Base-by-base conservation (phyloP, 331 rosid genomes). In the Saraca asoca region DNA sequence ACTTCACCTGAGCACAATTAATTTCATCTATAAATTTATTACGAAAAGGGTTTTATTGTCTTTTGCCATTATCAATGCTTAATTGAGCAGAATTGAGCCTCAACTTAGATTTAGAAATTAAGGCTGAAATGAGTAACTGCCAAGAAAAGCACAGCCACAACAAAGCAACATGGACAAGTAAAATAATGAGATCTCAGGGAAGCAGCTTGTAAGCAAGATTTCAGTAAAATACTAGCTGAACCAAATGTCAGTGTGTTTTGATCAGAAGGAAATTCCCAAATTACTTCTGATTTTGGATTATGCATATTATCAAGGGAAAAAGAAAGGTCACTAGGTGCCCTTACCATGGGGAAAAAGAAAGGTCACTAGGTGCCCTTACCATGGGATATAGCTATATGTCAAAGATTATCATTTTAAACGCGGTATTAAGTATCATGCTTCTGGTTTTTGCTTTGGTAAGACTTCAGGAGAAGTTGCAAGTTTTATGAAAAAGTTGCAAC, bases 231-330 rank as follows among this genome's bases (percentile, higher is more conserved):
- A 29, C 24, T 14, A 52, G 18, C 63, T 15, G 33, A 53, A 67
- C 13, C 13, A 43, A 41, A 33, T 51, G 52, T 4, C 57, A 56
- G 0, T 7, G 64, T 31, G 15, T 59, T 9, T 37, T 58, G 18
- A 17, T 35, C 19, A 12, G 39, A 20, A 63, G 20, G 64, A 9
- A 5, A 16, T 5, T 64, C 42, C 12, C 33, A 51, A 13, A 43
- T 49, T 13, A 19, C 55, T 33, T n/a, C 20, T 51, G 19, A 68
- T 50, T 73, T 46, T 60, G 51, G 31, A 58, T 66, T 11, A 68
- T 19, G 7, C 2, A 5, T 6, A 8, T 18, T 72, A 46, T 38
- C 19, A 31, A 29, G 51, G 15, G 11, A 45, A 24, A 62, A n/a
- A 19, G 11, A 10, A 39, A 39, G 43, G 11, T 38, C 31, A 24